Evolutionary conservation across 768 basidiomycete genomes (phyloP), one percentile per base, ranked within the genome.

Genomic region (Lactifluus echinatus): DNA sequence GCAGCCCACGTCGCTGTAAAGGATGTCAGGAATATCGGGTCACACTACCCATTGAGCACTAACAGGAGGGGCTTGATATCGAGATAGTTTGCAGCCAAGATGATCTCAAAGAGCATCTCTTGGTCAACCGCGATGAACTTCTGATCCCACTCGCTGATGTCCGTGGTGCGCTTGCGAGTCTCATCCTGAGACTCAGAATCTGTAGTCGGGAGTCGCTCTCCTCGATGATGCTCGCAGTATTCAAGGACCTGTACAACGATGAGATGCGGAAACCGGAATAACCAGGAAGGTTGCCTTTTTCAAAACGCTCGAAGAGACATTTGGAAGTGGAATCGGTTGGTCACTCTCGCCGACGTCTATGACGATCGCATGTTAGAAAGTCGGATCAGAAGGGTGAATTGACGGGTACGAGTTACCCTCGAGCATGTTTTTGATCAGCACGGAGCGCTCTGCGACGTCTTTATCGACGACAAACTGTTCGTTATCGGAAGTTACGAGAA

Each of bases 101-200:
- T 99, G 71, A 98, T 99, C 76, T 99, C 96, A 64, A 98, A 98
- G 6, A 99, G 81, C 95, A 98, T 98, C 75, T 98, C 96, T 74
- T 98, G 96, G 77, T 98, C 96, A 58, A 98, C 96, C 43, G 86
- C 87, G 72, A 95, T 94, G 71, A 94, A 97, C 75, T 96, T 96
- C 69, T 94, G 89, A 74, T 99, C 96, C 96, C 96, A 99, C 70
- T 99, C 96, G 62, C 84, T 86, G 73, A 99, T 98, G 64, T 98
- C 95, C 15, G 93, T 93, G n/a, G 93, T 94, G 70, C 93, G 87
- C 73, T 95, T 93, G 75, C 95, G 86, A 4, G 89, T 89, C 74
- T 98, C 96, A 59, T 98, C 95, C 65, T 88, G 87, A 59, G 75
- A 81, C 65, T 91, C 87, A 44, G 85, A 75, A 63, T 93, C 90